phyloP scores from a whole-genome alignment of 176 grass and related monocot species.

The Aechmea fasciata region DNA sequence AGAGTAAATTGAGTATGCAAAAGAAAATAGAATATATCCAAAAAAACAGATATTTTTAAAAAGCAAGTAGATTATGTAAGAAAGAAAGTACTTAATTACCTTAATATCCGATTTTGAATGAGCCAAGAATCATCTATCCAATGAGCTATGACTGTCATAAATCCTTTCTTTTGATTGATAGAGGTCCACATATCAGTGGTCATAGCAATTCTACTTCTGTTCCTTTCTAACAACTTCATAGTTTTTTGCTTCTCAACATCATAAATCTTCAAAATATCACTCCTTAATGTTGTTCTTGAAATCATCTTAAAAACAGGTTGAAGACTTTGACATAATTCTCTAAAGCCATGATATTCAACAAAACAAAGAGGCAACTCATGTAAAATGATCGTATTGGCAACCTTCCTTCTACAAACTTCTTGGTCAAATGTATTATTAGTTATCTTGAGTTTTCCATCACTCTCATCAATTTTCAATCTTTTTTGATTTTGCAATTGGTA shows the following conservation, averaged over 20 bases:
- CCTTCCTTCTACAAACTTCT: too few species aligned
- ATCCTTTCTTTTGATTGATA: slow-evolving; percentile 14
- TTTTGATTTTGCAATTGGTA: too few species aligned
- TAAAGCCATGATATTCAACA: slow-evolving; percentile 2
- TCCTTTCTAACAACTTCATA: too few species aligned
- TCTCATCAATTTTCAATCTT: too few species aligned
- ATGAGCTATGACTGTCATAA: slow-evolving; percentile 9
- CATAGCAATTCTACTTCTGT: not conserved
- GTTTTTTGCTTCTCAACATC: not conserved
- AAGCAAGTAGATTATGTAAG: too few species aligned
- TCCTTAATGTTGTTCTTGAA: slow-evolving; percentile 1
- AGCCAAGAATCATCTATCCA: slow-evolving; percentile 9
- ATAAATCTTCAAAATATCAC: slow-evolving; percentile 14
- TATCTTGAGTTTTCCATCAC: too few species aligned
- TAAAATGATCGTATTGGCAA: too few species aligned
- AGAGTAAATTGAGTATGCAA: too few species aligned
- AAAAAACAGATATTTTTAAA: too few species aligned
- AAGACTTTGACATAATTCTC: not conserved
- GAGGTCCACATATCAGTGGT: slow-evolving; percentile 20
- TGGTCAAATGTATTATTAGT: too few species aligned
- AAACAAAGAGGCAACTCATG: slow-evolving; percentile 12
- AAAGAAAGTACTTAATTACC: slow-evolving; percentile 5
- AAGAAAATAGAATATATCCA: too few species aligned
- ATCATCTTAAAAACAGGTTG: slow-evolving; percentile 8
- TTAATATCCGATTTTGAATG: not conserved